Conservation (phyloP, 345 rosid genomes). For the Triadica sebifera region DNA sequence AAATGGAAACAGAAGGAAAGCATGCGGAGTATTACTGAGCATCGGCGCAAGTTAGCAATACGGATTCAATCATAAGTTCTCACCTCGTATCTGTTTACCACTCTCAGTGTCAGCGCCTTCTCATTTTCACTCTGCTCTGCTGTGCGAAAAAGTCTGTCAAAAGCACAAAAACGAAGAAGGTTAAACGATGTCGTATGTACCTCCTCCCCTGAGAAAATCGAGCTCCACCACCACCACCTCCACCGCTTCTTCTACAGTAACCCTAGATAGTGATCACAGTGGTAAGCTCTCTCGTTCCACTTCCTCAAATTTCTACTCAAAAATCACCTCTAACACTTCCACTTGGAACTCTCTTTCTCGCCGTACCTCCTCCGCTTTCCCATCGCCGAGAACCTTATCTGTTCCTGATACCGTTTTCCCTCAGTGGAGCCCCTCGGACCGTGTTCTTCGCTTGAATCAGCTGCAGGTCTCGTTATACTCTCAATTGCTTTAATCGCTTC, state of each 20-base stretch:
- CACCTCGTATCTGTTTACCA: background rate
- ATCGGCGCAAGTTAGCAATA: no score
- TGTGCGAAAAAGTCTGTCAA: background rate
- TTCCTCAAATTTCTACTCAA: slow-evolving; percentile 4
- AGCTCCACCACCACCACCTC: slow-evolving; percentile 11
- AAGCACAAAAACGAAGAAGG: background rate
- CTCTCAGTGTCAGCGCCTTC: background rate
- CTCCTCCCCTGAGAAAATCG: slow-evolving; percentile 36
- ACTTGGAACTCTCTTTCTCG: slow-evolving; percentile 13
- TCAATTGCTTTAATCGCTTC: no score
- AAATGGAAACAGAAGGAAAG: no score
- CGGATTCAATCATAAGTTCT: background rate
- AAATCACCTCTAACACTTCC: slow-evolving; percentile 10
- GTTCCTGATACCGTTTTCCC: slow-evolving; percentile 29
- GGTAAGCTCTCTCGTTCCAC: slow-evolving; percentile 10
- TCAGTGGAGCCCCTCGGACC: slow-evolving; percentile 42
- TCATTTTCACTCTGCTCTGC: background rate
- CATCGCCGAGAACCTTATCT: slow-evolving; percentile 15
- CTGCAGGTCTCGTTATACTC: slow-evolving; percentile 27
- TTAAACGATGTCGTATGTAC: slow-evolving; percentile 39
- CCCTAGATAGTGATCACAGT: slow-evolving; percentile 18
- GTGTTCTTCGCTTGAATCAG: slow-evolving; percentile 37
- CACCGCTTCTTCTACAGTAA: slow-evolving; percentile 8
- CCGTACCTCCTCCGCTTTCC: slow-evolving; percentile 7
- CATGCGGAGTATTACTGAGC: no score